Base-by-base conservation (phyloP, 192 early-diverging fungal species). In the Podila verticillata region DNA sequence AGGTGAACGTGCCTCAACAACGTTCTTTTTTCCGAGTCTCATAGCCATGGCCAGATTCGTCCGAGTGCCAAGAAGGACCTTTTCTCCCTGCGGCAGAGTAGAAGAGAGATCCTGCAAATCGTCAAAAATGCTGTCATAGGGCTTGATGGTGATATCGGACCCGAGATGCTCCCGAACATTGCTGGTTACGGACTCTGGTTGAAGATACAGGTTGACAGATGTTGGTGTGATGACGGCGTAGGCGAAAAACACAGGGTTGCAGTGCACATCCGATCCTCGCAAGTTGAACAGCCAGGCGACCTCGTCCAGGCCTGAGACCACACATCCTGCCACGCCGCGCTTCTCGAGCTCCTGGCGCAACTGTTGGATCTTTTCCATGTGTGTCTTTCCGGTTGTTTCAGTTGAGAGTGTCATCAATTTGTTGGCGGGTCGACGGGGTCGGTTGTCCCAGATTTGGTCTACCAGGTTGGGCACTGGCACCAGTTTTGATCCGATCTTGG, bases 221-320 rank as follows among this genome's bases (percentile, higher is more conserved):
- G 88, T 77, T 48, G 79, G 61, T 5, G 96, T 96, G 26, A 99
- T 81, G 8, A 97, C 74, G 0, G 95, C 91, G 69, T 96, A 99
- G 1, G 96, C 86, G 69, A 95, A 95, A 82, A 99, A 98, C 6
- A 99, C 97, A 0, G 98, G 98, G 74, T 99, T 99, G 86, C 91
- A 99, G 48, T 88, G 86, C 64, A 99, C 94, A 73, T 99, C 98
- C 35, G 91, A 93, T n/a, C 98, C 98, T 61, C 98, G 93, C 61
- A 99, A 85, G 74, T 99, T 99, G 77, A 96, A 96, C 35, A 99
- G 84, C 98, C 98, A 99, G 12, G 95, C 95, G 67, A 99, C 90
- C 82, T 99, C 98, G 74, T 98, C 98, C 66, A 99, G 84, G 5
- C 92, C 95, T 0, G 96, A 91, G 1, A 97, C 87, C 1, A 96